Percentiles rank a stretch among this genome's conserved stretches.
phyloP scores from a whole-genome alignment of 805 yeast species.

The Kurtzmaniella fragi region DNA sequence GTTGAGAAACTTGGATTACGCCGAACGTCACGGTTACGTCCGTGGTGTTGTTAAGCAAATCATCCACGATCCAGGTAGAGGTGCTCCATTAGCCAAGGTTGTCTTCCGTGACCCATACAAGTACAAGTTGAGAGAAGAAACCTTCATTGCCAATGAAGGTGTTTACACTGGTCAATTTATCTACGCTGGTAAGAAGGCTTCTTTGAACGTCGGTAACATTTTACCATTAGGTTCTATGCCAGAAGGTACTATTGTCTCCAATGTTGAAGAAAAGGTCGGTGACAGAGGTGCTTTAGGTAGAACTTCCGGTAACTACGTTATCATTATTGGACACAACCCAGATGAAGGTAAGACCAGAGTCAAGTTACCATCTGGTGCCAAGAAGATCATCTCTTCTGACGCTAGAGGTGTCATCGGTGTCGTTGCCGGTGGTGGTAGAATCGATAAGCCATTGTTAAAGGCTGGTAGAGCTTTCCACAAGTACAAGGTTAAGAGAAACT shows the following conservation, averaged over 20 bases:
- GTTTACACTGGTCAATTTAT: conserved; percentile 99
- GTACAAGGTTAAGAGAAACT: conserved; percentile 99
- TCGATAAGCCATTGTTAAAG: conserved; percentile 98
- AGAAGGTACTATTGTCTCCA: conserved; percentile 98
- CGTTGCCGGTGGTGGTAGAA: conserved; percentile 99
- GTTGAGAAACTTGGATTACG: conserved; percentile 97
- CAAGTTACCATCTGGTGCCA: conserved; percentile 98
- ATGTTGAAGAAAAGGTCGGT: conserved; percentile 98
- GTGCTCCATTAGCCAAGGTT: conserved; percentile 99
- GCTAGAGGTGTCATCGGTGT: conserved; percentile 99
- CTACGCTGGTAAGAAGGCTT: conserved; percentile 98
- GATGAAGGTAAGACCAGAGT: conserved; percentile 99
- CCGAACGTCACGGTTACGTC: conserved; percentile 99
- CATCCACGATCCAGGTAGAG: conserved; percentile 99
- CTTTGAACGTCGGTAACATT: conserved; percentile 94
- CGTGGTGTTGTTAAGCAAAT: conserved; percentile 99
- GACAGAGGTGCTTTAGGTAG: conserved; percentile 99
- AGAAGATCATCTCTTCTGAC: conserved; percentile 90
- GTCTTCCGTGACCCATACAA: conserved; percentile 99
- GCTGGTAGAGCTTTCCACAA: conserved; percentile 99
- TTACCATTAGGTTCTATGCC: conserved; percentile 96
- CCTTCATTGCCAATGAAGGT: conserved; percentile 99
- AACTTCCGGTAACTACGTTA: conserved; percentile 99
- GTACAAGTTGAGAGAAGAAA: conserved; percentile 96
- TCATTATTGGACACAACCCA: conserved; percentile 98